Evolutionary conservation across 2,329 filamentous ascomycete genomes (phyloP), one percentile per base, ranked within the genome.

Genomic region (Sporothrix phasma): DNA sequence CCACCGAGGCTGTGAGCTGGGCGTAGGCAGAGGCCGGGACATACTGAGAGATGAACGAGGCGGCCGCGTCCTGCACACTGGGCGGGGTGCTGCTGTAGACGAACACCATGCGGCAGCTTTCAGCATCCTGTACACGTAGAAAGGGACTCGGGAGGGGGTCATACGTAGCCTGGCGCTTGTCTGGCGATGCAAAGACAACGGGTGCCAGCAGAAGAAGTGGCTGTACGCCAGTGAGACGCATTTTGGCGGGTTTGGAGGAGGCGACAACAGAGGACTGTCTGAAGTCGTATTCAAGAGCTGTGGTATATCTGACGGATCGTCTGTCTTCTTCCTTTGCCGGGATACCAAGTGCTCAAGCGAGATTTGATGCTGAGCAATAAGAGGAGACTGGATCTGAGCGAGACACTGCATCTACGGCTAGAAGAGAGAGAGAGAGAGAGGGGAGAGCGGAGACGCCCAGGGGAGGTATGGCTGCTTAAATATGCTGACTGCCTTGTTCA

Each of bases 31-130:
- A 64, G 6, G 69, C 26, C 2, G 73, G 73, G 34, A 75, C 70
- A 66, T 74, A 74, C 8, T 67, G 60, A 8, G 70, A 70, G 10
- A 74, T 67, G 1, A 74, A 66, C 15, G 70, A 68, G 31, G 66
- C 59, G 24, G 70, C 70, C 29, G 70, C 71, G 29, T 66, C 66
- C 26, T 68, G 68, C 65, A 73, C 72, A 11, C 6, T 59, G 34
- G 65, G 24, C 11, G 19, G n/a, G 51, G 62, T 54, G 46, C 19
- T 2, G 4, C 31, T 37, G 41, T 26, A 17, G 46, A 8, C 17
- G 8, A 8, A 13, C 41, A n/a, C 5, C 4, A 41, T 26, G 11
- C 26, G 53, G 24, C 3, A 26, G 53, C 34, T 37, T 13, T 10
- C 34, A 37, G 15, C 15, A 13, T 13, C 17, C 7, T 13, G 15